phyloP scores from a whole-genome alignment of 768 basidiomycete species.

The Psilocybe subaeruginosa region DNA sequence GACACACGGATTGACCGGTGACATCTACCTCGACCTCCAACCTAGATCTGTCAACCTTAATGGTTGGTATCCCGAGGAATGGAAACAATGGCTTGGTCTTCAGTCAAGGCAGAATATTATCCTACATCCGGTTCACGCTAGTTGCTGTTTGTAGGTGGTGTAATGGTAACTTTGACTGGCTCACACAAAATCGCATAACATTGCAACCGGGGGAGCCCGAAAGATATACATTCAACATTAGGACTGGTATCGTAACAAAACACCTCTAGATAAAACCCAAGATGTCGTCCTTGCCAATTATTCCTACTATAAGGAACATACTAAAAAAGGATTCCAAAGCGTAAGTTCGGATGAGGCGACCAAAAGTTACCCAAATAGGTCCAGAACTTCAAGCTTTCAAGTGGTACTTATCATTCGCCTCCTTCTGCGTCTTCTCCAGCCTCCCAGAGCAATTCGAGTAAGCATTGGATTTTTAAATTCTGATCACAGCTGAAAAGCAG shows the following conservation, averaged over 20 bases:
- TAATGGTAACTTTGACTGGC: not conserved
- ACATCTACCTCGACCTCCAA: slow-evolving; percentile 17
- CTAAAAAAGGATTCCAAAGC: not conserved
- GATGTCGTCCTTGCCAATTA: not conserved
- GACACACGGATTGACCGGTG: slow-evolving; percentile 9
- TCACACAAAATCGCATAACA: not conserved
- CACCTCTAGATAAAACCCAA: not conserved
- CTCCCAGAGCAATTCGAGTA: not conserved
- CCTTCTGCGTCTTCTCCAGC: not conserved
- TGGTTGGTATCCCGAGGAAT: slow-evolving; percentile 13
- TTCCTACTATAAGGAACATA: not conserved
- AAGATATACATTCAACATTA: no score
- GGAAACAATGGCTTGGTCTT: slow-evolving; percentile 17
- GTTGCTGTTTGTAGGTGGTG: not conserved
- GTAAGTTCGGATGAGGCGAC: not conserved
- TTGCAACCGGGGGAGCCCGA: not conserved
- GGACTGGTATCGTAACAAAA: not conserved
- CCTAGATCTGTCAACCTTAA: slow-evolving; percentile 7
- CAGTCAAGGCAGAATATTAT: not conserved
- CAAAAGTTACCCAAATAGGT: not conserved
- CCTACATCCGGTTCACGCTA: not conserved
- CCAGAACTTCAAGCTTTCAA: not conserved
- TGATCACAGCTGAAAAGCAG: no score
- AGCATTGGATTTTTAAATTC: not conserved
- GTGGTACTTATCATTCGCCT: not conserved